Evolutionary conservation across 768 basidiomycete genomes (phyloP).

Genomic region (Leccinum uliginosum): DNA sequence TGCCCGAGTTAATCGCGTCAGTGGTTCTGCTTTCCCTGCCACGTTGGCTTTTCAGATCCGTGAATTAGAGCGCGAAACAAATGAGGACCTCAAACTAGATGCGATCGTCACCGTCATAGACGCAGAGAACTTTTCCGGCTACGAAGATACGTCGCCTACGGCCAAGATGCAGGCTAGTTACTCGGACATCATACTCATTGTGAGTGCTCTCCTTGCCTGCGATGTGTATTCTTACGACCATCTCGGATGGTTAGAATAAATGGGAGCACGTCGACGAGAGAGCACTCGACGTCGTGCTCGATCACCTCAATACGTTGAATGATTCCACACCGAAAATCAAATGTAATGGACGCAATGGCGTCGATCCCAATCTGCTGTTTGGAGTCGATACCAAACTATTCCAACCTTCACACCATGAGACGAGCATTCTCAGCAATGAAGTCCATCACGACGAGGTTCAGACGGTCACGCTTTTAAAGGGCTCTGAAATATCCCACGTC

Average conservation of each 20-base stretch:
- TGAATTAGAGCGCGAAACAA: conserved; percentile 77
- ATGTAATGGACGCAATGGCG: conserved; percentile 57
- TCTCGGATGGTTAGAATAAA: conserved; percentile 59
- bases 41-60: conserved; percentile 93
- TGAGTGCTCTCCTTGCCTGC: conserved; percentile 33
- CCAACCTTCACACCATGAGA: conserved; percentile 17
- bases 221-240: conserved; percentile 2
- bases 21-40: conserved; percentile 93
- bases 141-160: conserved; percentile 89
- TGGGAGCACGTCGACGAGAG: conserved; percentile 83
- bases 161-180: conserved; percentile 96
- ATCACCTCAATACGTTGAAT: conserved; percentile 86
- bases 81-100: conserved; percentile 75
- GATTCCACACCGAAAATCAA: conserved; percentile 84
- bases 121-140: conserved; percentile 88
- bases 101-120: conserved; percentile 90
- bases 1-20: conserved; percentile 25
- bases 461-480: conserved; percentile 60
- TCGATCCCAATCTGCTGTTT: conserved; percentile 79
- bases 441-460: conserved; percentile 83
- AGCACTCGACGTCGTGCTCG: conserved; percentile 75
- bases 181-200: conserved; percentile 85
- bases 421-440: conserved; percentile 14
- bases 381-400: conserved; percentile 88
- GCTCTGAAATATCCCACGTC: conserved; percentile 19